Percentiles rank a stretch among this genome's conserved stretches.
phyloP scores from a whole-genome alignment of 2,329 filamentous ascomycete genomes.

The Tolypocladium capitatum region DNA sequence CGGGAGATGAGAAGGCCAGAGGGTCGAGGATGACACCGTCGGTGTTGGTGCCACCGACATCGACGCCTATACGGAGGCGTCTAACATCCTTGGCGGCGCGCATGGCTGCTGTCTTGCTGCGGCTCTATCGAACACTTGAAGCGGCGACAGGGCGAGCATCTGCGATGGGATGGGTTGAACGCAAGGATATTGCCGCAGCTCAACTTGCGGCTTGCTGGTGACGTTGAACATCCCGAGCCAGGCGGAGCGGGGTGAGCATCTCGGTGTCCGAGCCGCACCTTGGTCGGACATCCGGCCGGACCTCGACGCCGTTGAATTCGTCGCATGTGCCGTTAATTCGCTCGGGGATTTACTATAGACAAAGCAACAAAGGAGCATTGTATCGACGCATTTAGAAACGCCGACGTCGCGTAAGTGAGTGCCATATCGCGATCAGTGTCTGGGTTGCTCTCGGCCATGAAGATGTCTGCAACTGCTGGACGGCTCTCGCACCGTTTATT shows the following conservation, averaged over 20 bases:
- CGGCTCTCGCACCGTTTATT: too few relatives aligned
- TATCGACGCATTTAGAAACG: too few relatives aligned
- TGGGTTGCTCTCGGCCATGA: too few relatives aligned
- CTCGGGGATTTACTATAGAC: too few relatives aligned
- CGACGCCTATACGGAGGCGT: constrained; percentile 28
- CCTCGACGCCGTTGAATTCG: not conserved
- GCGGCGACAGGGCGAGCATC: not conserved
- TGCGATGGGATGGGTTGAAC: not conserved
- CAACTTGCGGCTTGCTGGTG: not conserved
- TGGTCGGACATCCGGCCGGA: not conserved
- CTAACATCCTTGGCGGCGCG: not conserved
- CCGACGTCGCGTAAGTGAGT: too few relatives aligned
- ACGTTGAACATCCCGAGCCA: not conserved
- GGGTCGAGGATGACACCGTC: constrained; percentile 38
- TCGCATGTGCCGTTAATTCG: not conserved
- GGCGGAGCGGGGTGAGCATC: not conserved
- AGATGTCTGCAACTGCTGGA: too few relatives aligned
- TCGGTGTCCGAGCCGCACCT: not conserved
- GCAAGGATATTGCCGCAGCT: not conserved
- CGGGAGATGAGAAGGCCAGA: constrained; percentile 15
- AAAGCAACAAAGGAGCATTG: too few relatives aligned
- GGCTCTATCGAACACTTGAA: not conserved
- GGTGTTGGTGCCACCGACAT: constrained; percentile 39
- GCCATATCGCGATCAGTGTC: too few relatives aligned
- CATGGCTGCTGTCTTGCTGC: not conserved